Evolutionary conservation across 768 basidiomycete genomes (phyloP), one percentile per base, ranked within the genome.

Genomic region (Naganishia randhawae): DNA sequence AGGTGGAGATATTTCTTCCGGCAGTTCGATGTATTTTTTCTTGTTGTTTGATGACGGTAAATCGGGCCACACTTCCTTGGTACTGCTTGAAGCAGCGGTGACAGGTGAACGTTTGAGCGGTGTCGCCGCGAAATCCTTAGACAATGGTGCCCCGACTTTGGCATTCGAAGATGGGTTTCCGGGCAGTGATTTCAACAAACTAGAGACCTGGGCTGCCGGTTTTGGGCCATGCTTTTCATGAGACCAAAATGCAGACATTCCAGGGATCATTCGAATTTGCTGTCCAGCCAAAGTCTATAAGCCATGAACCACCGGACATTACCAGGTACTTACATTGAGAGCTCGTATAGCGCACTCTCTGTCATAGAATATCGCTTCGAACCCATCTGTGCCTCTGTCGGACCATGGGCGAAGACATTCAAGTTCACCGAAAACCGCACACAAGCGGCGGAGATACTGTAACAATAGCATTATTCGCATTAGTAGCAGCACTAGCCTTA

Each of bases 301-400:
- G 45, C 45, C 1, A n/a, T n/a, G 45, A 48, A 22, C 45, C n/a
- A 22, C 7, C 25, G n/a, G 3, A 48, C 3, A 4, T 4, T 22
- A 13, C 45, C n/a, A n/a, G 7, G 4, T 6, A 61, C 37, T 41
- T 41, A 61, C 57, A 33, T 41, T 39, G 22, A 61, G 57, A 29
- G 57, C 57, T 4, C 57, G 57, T 3, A 61, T 25, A 3, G 57
- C 57, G 32, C 57, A 61, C 27, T 61, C 57, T 29, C 57, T n/a
- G 39, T 61, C 57, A 22, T 61, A 61, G 39, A 61, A 61, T 61
- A 61, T 16, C 57, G 57, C 57, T 29, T 61, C 57, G 37, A 25
- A 61, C 4, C 57, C 57, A 22, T 35, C 57, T 7, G 41, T 35
- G 19, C 22, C 57, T 19, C n/a, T 13, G 9, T 19, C 9, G 27